These are phyloP conservation scores for Phytophthora vignae DNA, from an alignment of 352 stramenopile species.

Conservation along the genomic window DNA sequence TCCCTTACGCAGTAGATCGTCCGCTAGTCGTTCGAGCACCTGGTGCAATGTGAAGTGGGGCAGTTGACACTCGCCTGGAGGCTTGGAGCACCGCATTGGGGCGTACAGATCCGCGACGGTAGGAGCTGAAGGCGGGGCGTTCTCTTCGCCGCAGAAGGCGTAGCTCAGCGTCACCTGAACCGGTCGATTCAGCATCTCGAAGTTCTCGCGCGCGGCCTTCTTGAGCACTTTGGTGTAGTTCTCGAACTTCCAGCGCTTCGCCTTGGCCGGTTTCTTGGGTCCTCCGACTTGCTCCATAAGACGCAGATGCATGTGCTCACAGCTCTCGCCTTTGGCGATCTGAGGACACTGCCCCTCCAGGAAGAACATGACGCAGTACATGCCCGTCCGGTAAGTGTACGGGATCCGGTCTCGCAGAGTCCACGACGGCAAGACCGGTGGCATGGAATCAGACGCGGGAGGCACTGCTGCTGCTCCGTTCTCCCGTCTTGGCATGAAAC, in stretches of 20 bases:
- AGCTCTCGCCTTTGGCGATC: slow-evolving; percentile 39
- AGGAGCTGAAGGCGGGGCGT: slow-evolving; percentile 6
- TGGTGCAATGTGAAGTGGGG: slow-evolving; percentile 62
- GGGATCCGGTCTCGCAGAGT: slow-evolving; percentile 54
- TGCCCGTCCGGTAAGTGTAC: slow-evolving; percentile 67
- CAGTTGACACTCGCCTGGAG: slow-evolving; percentile 39
- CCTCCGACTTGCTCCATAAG: slow-evolving; percentile 2
- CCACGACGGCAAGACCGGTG: slow-evolving; percentile 30
- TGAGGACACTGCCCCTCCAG: slow-evolving; percentile 49
- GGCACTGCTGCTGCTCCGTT: slow-evolving; percentile 1
- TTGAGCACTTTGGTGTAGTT: slow-evolving; percentile 47
- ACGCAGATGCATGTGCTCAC: slow-evolving; percentile 55
- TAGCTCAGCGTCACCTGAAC: slow-evolving; percentile 37
- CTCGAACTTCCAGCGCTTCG: slow-evolving; percentile 47
- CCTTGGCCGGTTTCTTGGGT: slow-evolving; percentile 7
- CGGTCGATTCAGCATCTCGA: slow-evolving; percentile 13
- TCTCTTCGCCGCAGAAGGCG: slow-evolving; percentile 49
- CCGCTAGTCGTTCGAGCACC: slow-evolving; percentile 60
- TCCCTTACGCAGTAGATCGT: slow-evolving; percentile 43
- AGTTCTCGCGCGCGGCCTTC: slow-evolving; percentile 23
- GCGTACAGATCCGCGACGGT: slow-evolving; percentile 23
- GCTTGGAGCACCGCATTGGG: slow-evolving; percentile 47
- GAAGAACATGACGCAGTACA: slow-evolving; percentile 64
- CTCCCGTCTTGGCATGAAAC: slow-evolving; percentile 36
- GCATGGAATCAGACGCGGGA: slow-evolving; percentile 21